phyloP scores from a whole-genome alignment of 768 basidiomycete genomes.

The Strobilomyces dryophilus region DNA sequence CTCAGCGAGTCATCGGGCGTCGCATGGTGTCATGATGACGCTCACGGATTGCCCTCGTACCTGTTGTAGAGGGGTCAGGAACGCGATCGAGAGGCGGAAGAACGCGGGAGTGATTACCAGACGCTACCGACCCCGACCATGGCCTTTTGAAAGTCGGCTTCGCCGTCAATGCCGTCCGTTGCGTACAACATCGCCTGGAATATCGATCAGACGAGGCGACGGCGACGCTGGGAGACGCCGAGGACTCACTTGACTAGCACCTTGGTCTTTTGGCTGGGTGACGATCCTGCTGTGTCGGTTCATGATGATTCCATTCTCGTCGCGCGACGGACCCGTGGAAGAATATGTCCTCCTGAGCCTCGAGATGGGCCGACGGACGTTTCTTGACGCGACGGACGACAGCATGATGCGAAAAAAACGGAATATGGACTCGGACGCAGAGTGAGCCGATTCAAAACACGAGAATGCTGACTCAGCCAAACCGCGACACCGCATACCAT shows the following conservation, averaged over 20 bases:
- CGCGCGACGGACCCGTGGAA: slow-evolving; percentile 36
- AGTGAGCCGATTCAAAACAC: neutral
- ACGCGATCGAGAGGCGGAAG: neutral
- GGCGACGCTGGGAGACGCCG: neutral
- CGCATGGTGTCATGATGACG: slow-evolving; percentile 4
- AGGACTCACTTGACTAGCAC: slow-evolving; percentile 76
- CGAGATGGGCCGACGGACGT: slow-evolving; percentile 8
- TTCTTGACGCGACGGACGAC: slow-evolving; percentile 19
- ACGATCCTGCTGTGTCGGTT: slow-evolving; percentile 75
- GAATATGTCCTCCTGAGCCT: slow-evolving; percentile 34
- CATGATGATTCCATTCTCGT: slow-evolving; percentile 46
- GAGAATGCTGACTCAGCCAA: slow-evolving; percentile 14
- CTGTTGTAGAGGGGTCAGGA: slow-evolving; percentile 38
- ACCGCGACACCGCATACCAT: neutral
- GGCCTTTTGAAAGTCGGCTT: slow-evolving; percentile 88
- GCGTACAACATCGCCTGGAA: slow-evolving; percentile 95
- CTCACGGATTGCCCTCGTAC: slow-evolving; percentile 99
- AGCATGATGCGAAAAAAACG: slow-evolving; percentile 14
- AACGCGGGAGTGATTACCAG: slow-evolving; percentile 58
- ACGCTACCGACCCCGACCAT: slow-evolving; percentile 98
- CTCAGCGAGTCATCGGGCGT: neutral
- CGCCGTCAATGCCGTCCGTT: slow-evolving; percentile 82
- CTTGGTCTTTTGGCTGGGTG: slow-evolving; percentile 92
- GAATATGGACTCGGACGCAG: too few relatives aligned
- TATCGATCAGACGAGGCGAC: neutral